phyloP scores from a whole-genome alignment of 345 rosid species.

The Dovyalis caffra region DNA sequence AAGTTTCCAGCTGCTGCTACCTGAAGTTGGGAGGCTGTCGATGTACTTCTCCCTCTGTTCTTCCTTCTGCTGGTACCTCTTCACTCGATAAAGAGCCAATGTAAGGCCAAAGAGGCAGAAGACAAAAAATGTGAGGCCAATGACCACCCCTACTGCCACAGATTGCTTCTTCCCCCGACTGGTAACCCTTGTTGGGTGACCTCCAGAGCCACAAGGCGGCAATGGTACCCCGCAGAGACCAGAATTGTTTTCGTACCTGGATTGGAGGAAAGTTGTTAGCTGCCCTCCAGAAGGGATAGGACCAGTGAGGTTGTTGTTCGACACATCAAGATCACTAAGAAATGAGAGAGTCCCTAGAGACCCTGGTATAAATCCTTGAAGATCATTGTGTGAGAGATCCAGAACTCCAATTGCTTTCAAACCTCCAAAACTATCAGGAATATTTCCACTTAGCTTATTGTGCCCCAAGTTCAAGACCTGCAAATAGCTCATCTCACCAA shows the following conservation, averaged over 20 bases:
- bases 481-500: constrained; percentile 66
- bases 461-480: constrained; percentile 95
- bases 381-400: constrained; percentile 84
- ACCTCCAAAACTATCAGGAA: constrained; percentile 79
- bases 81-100: constrained; percentile 60
- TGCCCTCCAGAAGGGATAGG: constrained; percentile 90
- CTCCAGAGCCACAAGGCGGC: constrained; percentile 56
- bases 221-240: constrained; percentile 92
- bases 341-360: constrained; percentile 73
- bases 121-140: constrained; percentile 69
- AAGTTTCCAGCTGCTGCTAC: constrained; percentile 86
- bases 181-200: constrained; percentile 16
- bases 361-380: constrained; percentile 72
- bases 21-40: constrained; percentile 87
- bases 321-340: constrained; percentile 91
- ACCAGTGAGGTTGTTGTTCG: constrained; percentile 87
- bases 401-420: constrained; percentile 77
- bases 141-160: constrained; percentile 53
- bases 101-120: constrained; percentile 59
- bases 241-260: constrained; percentile 86
- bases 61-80: constrained; percentile 54
- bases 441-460: constrained; percentile 61
- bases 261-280: constrained; percentile 80
- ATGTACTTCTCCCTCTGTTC: constrained; percentile 70
- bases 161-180: constrained; percentile 42